Evolutionary conservation across 495 filamentous ascomycete species (phyloP).

Genomic region (Geoglossum glabrum): DNA sequence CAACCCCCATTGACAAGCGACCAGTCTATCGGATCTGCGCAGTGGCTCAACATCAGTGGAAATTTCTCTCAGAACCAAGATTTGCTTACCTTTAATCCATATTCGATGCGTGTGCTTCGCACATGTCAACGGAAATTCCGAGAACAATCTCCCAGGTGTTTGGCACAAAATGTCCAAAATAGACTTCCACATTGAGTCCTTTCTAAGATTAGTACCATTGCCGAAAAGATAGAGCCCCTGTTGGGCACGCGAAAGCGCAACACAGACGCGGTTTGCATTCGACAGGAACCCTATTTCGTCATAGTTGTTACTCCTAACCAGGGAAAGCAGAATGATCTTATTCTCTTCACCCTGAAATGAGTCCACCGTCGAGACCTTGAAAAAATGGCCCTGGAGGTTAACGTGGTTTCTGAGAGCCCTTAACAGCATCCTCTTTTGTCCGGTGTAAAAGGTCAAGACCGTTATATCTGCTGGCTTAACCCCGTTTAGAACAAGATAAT

Average conservation of each 20-base stretch:
- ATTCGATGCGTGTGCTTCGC: slow-evolving; percentile 16
- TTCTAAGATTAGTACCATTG: slow-evolving; percentile 35
- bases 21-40: slow-evolving; percentile 26
- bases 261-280: slow-evolving; percentile 63
- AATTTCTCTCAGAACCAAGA: not conserved
- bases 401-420: slow-evolving; percentile 28
- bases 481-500: slow-evolving; percentile 53
- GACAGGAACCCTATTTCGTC: slow-evolving; percentile 47
- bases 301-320: slow-evolving; percentile 50
- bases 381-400: slow-evolving; percentile 25
- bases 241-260: slow-evolving; percentile 73
- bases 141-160: slow-evolving; percentile 16
- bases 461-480: slow-evolving; percentile 43
- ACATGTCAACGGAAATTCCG: slow-evolving; percentile 19
- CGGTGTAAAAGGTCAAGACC: slow-evolving; percentile 79
- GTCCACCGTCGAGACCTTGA: slow-evolving; percentile 71
- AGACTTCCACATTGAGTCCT: slow-evolving; percentile 19
- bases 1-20: slow-evolving; percentile 38
- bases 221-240: slow-evolving; percentile 80
- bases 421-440: slow-evolving; percentile 49
- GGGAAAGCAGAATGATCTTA: slow-evolving; percentile 61
- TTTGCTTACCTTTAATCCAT: slow-evolving; percentile 16
- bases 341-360: slow-evolving; percentile 94
- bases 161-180: slow-evolving; percentile 11
- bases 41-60: not conserved